Conservation (phyloP, 495 filamentous ascomycete genomes). For the Penicillium angulare region DNA sequence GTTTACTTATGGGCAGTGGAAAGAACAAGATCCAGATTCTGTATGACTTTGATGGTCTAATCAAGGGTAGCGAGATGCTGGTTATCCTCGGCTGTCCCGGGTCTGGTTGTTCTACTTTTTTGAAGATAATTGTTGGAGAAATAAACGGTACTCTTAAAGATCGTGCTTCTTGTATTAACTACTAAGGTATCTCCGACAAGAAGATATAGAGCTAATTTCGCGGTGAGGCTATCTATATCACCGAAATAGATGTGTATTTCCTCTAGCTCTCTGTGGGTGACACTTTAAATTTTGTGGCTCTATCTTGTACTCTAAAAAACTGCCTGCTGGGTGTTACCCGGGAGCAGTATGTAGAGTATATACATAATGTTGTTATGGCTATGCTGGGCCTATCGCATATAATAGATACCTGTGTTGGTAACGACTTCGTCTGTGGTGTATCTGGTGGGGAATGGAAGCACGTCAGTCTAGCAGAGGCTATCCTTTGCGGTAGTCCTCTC, state of each 20-base stretch:
- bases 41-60: background rate
- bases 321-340: conserved; percentile 23
- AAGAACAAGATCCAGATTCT: conserved; percentile 4
- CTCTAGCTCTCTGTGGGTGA: conserved; percentile 59
- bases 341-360: conserved; percentile 56
- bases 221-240: conserved; percentile 59
- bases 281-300: conserved; percentile 57
- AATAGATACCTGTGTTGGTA: conserved; percentile 72
- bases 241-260: conserved; percentile 61
- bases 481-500: conserved; percentile 62
- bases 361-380: conserved; percentile 76
- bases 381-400: conserved; percentile 77
- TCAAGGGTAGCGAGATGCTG: conserved; percentile 61
- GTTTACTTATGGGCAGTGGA: conserved; percentile 29
- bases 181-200: conserved; percentile 20
- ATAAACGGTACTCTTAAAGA: conserved; percentile 63
- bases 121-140: conserved; percentile 70
- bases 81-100: conserved; percentile 70
- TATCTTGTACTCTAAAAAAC: conserved; percentile 37
- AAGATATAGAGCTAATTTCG: conserved; percentile 59
- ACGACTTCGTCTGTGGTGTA: conserved; percentile 76
- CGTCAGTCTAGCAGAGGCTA: conserved; percentile 74
- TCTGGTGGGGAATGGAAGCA: conserved; percentile 81
- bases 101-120: conserved; percentile 66
- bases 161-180: conserved; percentile 59